Evolutionary conservation across 495 filamentous ascomycete genomes (phyloP), one percentile per base, ranked within the genome.

Genomic region (Cenococcum geophilum): DNA sequence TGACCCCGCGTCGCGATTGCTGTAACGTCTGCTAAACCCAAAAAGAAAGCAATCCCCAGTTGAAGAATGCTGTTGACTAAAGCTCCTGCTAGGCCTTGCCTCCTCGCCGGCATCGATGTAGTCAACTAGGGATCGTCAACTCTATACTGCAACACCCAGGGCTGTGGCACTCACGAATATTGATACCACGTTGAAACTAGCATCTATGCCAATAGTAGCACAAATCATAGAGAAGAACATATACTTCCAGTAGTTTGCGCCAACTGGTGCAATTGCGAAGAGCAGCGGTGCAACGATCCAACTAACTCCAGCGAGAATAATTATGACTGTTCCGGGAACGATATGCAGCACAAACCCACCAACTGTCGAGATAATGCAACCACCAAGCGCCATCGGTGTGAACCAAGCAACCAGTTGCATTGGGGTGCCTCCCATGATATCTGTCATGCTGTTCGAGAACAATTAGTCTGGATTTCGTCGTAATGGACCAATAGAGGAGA

Each of bases 41-140:
- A 78, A 73, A 86, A 86, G 56, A 93, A 83, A 0, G 88, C 86
- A 61, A 93, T 90, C n/a, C 88, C 89, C n/a, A 95, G 76, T 61
- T 89, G 87, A 34, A 92, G 72, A 2, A 82, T 76, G 54, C 76
- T 79, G 63, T 86, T 85, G 65, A 85, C 82, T 52, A 87, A 70
- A 0, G 85, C 89, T 0, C 90, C 91, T 0, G 89, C 89, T 0
- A 91, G 77, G 0, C 88, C 89, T 70, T 95, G 91, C 43, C 82
- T 79, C 9, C 79, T 76, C 42, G 80, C 78, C 0, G 89, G 86
- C 65, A 93, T 59, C 5, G 27, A 51, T 9, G 66, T 71, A 6
- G 68, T 70, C 34, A 57, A 10, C 34, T 45, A 45, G 40, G 18
- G 14, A 45, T 45, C 40, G 11, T 45, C 18, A 45, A 10, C 40